These are phyloP conservation scores for Colletotrichum zoysiae DNA, from an alignment of 2,329 filamentous ascomycete species.

Conservation along the genomic window DNA sequence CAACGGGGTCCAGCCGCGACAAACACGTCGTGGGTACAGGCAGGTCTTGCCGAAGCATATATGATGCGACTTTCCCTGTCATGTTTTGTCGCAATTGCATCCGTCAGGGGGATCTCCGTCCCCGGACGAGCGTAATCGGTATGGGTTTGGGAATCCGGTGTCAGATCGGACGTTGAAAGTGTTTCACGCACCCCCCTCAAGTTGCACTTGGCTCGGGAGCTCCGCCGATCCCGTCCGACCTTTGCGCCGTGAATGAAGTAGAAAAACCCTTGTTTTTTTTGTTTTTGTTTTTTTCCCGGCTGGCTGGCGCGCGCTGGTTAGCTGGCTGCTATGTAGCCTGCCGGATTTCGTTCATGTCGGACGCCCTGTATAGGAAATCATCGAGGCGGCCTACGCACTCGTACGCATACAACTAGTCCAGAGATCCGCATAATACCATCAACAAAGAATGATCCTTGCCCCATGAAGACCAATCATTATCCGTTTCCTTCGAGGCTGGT, in stretches of 20 bases:
- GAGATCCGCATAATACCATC: neutral
- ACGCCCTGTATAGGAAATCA: neutral
- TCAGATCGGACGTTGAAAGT: constrained; percentile 31
- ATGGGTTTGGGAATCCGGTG: constrained; percentile 31
- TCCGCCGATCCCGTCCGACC: constrained; percentile 14
- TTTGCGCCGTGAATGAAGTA: constrained; percentile 8
- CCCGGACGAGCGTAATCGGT: constrained; percentile 6
- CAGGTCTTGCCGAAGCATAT: constrained; percentile 17
- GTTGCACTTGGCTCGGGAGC: constrained; percentile 19
- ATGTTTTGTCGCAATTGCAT: constrained; percentile 9
- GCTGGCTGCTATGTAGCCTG: neutral
- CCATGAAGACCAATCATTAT: neutral
- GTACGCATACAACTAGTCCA: neutral
- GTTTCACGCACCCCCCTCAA: constrained; percentile 31
- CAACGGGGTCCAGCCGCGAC: neutral
- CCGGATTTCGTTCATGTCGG: neutral
- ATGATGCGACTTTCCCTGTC: neutral
- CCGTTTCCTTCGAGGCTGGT: too few relatives aligned
- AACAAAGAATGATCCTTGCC: neutral
- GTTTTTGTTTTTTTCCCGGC: too few relatives aligned
- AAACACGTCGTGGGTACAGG: constrained; percentile 7
- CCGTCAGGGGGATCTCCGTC: constrained; percentile 15
- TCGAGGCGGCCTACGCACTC: neutral
- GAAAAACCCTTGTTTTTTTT: neutral
- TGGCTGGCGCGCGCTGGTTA: neutral